phyloP scores from a whole-genome alignment of 164 flowering plant species.

The Euptelea pleiosperma region DNA sequence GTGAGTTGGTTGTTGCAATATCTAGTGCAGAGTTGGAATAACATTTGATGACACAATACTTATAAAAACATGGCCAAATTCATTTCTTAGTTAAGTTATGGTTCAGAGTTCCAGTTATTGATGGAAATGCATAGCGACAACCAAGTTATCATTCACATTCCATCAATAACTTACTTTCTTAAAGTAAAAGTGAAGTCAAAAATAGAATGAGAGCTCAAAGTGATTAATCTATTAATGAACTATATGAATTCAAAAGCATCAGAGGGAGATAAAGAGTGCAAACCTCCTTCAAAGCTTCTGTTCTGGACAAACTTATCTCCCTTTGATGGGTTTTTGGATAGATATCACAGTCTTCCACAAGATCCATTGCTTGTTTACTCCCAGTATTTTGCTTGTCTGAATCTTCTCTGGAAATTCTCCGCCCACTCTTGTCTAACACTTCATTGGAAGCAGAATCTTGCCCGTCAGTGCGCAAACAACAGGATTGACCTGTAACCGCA shows the following conservation, averaged over 20 bases:
- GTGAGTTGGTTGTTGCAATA: too few relatives aligned
- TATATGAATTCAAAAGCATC: not conserved
- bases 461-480: not conserved
- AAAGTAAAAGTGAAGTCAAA: too few relatives aligned
- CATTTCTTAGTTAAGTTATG: too few relatives aligned
- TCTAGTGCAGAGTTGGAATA: too few relatives aligned
- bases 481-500: conserved; percentile 5
- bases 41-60: too few relatives aligned
- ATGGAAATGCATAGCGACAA: too few relatives aligned
- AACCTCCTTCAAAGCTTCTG: conserved; percentile 33
- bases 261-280: not conserved
- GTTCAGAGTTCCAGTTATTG: too few relatives aligned
- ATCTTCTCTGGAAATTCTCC: conserved; percentile 10
- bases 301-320: conserved; percentile 10
- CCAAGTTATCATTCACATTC: too few relatives aligned
- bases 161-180: too few relatives aligned
- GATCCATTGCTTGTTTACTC: conserved; percentile 30
- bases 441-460: conserved; percentile 13
- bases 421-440: conserved; percentile 9
- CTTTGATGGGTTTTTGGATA: conserved; percentile 14
- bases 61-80: too few relatives aligned
- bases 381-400: conserved; percentile 18
- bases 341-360: conserved; percentile 19
- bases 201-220: not conserved
- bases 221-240: not conserved